Evolutionary conservation across 1,284 basidiomycete species (phyloP).

Genomic region (Ustilago sp.): DNA sequence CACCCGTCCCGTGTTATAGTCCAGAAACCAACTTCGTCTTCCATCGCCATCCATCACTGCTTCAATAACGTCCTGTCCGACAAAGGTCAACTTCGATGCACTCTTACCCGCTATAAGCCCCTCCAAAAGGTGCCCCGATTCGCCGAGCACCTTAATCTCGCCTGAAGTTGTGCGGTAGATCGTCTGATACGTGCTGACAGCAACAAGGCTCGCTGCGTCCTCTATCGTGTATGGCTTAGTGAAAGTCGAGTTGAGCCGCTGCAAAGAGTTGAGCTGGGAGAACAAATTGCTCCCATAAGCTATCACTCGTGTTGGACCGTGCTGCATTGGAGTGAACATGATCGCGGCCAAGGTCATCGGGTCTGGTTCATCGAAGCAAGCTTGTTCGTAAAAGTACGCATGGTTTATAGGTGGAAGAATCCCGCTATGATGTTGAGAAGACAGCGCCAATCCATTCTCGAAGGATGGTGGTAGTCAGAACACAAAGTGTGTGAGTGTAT

Average conservation of each 20-base stretch:
- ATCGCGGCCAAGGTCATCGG: background rate
- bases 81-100: constrained; percentile 3
- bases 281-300: constrained; percentile 30
- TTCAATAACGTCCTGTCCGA: constrained; percentile 22
- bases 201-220: constrained; percentile 1
- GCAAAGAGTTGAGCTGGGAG: background rate
- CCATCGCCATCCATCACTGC: constrained; percentile 6
- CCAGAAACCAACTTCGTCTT: constrained; percentile 1
- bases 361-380: background rate
- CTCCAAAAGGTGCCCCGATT: background rate
- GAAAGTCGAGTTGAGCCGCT: background rate
- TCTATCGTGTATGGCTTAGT: background rate
- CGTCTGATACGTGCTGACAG: constrained; percentile 24
- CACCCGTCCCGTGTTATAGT: constrained; percentile 3
- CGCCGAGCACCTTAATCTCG: constrained; percentile 8
- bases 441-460: background rate
- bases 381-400: background rate
- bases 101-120: background rate
- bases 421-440: background rate
- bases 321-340: background rate
- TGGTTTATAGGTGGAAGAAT: background rate
- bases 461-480: background rate
- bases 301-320: constrained; percentile 4
- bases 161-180: constrained; percentile 3
- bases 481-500: too few species aligned